phyloP scores from a whole-genome alignment of 1,139 yeast species.

The Scheffersomyces segobiensis region DNA sequence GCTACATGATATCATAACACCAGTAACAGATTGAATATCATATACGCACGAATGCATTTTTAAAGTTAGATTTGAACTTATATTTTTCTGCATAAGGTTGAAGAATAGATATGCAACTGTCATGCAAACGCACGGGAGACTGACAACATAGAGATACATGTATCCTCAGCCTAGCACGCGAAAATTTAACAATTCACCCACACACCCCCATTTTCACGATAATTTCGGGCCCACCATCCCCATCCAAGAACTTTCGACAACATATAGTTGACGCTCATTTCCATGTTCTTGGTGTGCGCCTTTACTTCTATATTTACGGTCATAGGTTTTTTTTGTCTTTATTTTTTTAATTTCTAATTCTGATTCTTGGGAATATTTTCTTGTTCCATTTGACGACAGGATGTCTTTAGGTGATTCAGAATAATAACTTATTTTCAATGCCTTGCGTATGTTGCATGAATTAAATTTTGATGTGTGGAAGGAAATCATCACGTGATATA shows the following conservation, averaged over 20 bases:
- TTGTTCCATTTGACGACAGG: not conserved
- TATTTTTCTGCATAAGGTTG: not conserved
- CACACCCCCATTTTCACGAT: not conserved
- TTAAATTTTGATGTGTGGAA: not conserved
- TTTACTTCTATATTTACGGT: not conserved
- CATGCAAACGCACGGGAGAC: not conserved
- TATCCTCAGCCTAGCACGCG: not conserved
- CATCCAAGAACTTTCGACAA: not conserved
- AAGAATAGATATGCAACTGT: not conserved
- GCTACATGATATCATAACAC: not conserved
- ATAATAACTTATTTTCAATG: not conserved
- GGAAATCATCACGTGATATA: not conserved
- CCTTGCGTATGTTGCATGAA: not conserved
- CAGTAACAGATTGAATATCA: not conserved
- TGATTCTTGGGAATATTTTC: not conserved
- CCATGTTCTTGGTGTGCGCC: not conserved
- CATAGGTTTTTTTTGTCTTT: not conserved
- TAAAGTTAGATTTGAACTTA: not conserved
- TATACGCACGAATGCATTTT: not conserved
- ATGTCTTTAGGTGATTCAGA: not conserved
- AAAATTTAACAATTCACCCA: not conserved
- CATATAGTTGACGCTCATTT: not conserved
- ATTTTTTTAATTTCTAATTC: not conserved
- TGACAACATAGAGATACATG: not conserved
- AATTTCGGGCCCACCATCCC: not conserved